These are phyloP conservation scores for Fusarium illudens DNA, from an alignment of 2,329 filamentous ascomycete genomes.

Conservation along the genomic window DNA sequence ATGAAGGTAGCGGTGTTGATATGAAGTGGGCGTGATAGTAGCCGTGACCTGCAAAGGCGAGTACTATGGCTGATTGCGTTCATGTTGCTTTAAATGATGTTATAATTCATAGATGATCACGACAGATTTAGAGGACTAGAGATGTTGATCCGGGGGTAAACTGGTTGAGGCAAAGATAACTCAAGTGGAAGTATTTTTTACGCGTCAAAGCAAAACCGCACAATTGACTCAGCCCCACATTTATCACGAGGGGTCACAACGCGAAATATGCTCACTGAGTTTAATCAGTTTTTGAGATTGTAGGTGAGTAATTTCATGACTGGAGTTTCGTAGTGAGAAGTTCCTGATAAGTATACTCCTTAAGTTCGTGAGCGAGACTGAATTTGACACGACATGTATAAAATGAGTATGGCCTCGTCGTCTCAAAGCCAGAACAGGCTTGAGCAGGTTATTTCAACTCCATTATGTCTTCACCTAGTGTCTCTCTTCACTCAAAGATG, in stretches of 20 bases:
- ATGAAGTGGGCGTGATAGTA: background rate
- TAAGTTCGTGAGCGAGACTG: background rate
- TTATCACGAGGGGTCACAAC: background rate
- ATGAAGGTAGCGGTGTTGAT: background rate
- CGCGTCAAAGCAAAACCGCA: background rate
- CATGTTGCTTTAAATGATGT: background rate
- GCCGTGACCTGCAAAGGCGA: background rate
- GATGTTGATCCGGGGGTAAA: too few species aligned
- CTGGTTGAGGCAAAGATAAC: background rate
- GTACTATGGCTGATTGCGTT: background rate
- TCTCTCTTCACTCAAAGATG: background rate
- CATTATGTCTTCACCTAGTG: too few species aligned
- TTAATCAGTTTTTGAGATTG: background rate
- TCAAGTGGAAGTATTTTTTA: background rate
- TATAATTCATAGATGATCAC: too few species aligned
- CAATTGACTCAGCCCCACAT: constrained; percentile 9
- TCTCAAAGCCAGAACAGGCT: too few species aligned
- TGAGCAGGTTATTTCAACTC: too few species aligned
- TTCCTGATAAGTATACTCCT: background rate
- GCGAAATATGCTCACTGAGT: background rate
- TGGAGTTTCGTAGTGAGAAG: background rate
- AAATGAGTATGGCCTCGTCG: too few species aligned
- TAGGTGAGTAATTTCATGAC: background rate
- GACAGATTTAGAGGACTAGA: too few species aligned
- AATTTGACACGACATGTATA: too few species aligned